A percentile compares a stretch with the other conserved stretches of the same genome.
phyloP scores from a whole-genome alignment of 2,329 filamentous ascomycete genomes.

The Colletotrichum australisinense region DNA sequence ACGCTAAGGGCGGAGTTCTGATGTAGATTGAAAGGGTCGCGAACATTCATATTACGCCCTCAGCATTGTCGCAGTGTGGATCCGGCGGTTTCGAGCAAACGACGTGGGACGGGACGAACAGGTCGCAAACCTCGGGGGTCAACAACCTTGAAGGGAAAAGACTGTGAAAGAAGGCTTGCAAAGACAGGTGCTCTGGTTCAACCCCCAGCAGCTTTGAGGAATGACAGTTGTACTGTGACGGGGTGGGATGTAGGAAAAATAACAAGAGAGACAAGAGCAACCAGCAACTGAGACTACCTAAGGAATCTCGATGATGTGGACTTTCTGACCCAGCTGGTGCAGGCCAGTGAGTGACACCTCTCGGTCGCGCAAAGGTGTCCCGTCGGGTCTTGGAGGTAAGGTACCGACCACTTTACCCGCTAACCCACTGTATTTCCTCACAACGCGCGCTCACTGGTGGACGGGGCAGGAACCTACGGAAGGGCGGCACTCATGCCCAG shows the following conservation, averaged over 20 bases:
- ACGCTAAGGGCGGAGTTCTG: constrained; percentile 49
- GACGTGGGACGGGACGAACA: constrained; percentile 16
- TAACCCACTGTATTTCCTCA: background rate
- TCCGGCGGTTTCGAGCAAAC: constrained; percentile 31
- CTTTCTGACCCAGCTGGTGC: constrained; percentile 20
- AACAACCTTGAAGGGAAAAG: background rate
- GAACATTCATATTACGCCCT: constrained; percentile 49
- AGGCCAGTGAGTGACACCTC: background rate
- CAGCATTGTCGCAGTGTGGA: constrained; percentile 35
- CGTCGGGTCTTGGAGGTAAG: background rate
- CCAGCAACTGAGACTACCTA: constrained; percentile 9
- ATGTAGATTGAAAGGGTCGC: constrained; percentile 55
- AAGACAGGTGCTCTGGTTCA: constrained; percentile 5
- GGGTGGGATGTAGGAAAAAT: constrained; percentile 34
- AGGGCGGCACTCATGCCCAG: background rate
- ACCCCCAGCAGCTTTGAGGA: constrained; percentile 13
- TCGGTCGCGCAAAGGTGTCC: background rate
- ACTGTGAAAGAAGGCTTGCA: background rate
- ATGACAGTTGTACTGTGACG: constrained; percentile 13
- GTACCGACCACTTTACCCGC: background rate
- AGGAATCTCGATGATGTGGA: constrained; percentile 34
- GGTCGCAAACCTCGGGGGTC: constrained; percentile 7
- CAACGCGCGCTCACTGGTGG: constrained; percentile 4
- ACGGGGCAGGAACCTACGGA: background rate
- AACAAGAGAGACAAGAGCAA: constrained; percentile 32